phyloP scores from a whole-genome alignment of 2,329 filamentous ascomycete species.

The Nigrospora oryzae region DNA sequence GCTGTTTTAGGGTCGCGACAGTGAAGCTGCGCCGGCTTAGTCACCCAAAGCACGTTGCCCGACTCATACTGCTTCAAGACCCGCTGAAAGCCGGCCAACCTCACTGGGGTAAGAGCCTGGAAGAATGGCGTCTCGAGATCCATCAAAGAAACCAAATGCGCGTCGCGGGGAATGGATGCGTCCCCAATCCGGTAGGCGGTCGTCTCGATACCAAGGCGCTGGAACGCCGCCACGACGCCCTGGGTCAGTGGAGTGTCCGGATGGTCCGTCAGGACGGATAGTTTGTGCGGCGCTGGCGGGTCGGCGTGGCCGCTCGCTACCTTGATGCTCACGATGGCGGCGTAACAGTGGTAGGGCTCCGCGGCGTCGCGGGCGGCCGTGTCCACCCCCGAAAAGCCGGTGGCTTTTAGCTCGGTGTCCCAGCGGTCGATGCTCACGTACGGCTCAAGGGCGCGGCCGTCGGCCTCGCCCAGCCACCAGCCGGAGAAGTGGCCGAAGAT shows the following conservation, averaged over 20 bases:
- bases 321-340: not conserved
- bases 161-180: not conserved
- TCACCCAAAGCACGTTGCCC: not conserved
- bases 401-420: not conserved
- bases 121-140: not conserved
- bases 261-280: not conserved
- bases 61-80: not conserved
- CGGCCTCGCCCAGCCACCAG: not conserved
- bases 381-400: not conserved
- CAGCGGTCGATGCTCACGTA: not conserved
- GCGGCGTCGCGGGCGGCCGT: not conserved
- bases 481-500: not conserved
- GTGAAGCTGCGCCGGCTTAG: not conserved
- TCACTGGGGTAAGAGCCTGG: not conserved
- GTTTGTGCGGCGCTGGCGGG: not conserved
- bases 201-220: not conserved
- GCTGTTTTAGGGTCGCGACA: not conserved
- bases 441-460: constrained; percentile 1
- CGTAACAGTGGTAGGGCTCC: not conserved
- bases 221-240: too few species aligned
- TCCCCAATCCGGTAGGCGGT: not conserved
- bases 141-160: not conserved
- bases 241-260: too few species aligned
- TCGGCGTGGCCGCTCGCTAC: not conserved
- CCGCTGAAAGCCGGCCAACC: not conserved